A percentile compares a stretch with the other conserved stretches of the same genome.
These are phyloP conservation scores for Tulasnella sp. DNA, from an alignment of 768 basidiomycete genomes.

Conservation along the genomic window DNA sequence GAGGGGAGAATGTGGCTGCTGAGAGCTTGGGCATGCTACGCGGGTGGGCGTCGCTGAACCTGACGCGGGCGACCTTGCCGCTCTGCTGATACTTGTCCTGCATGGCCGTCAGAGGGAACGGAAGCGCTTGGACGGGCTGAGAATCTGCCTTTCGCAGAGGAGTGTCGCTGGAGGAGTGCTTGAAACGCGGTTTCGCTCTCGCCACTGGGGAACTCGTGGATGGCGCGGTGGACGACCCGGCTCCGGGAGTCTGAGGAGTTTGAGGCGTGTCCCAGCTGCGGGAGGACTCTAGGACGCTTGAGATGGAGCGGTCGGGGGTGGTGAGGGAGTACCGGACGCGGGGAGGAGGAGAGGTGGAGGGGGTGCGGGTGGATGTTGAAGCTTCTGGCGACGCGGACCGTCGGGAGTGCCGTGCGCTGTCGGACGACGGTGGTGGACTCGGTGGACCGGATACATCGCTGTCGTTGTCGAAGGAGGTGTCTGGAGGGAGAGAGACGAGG, in stretches of 20 bases:
- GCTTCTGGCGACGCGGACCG: neutral
- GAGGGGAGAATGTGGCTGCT: slow-evolving; percentile 20
- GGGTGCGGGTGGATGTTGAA: neutral
- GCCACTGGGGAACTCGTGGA: neutral
- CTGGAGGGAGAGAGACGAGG: slow-evolving; percentile 58
- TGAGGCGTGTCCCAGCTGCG: neutral
- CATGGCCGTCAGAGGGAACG: neutral
- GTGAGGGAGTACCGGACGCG: neutral
- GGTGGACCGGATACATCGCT: slow-evolving; percentile 8
- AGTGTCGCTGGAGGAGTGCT: slow-evolving; percentile 7
- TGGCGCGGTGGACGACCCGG: neutral
- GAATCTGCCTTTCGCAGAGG: neutral
- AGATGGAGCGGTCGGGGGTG: slow-evolving; percentile 14
- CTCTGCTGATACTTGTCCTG: slow-evolving; percentile 19
- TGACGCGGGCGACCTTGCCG: slow-evolving; percentile 6
- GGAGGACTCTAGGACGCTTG: slow-evolving; percentile 5
- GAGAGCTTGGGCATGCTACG: slow-evolving; percentile 14
- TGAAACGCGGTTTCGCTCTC: slow-evolving; percentile 9
- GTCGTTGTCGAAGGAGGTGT: slow-evolving; percentile 51
- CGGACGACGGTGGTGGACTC: neutral
- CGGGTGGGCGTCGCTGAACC: slow-evolving; percentile 19
- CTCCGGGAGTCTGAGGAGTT: slow-evolving; percentile 6
- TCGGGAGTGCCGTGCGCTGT: neutral
- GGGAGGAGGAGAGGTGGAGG: neutral
- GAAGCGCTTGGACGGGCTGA: neutral